A percentile compares a stretch with the other conserved stretches of the same genome.
These are phyloP conservation scores for Anisodus acutangulus DNA, from an alignment of 257 asterid genomes.

Conservation along the genomic window DNA sequence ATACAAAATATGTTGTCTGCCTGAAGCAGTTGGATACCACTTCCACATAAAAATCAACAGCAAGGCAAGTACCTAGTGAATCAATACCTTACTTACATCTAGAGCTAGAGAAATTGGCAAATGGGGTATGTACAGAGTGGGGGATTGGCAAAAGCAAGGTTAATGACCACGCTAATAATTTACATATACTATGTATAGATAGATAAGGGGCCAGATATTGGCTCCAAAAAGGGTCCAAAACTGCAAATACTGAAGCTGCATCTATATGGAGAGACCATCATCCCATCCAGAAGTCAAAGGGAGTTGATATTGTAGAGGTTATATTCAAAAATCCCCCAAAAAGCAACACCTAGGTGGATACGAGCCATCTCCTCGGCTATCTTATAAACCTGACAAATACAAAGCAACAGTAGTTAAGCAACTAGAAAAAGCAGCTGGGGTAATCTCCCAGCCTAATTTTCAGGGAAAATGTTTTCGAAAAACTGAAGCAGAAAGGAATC, in stretches of 20 bases:
- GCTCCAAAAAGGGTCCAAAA: slow-evolving; percentile 58
- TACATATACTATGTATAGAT: slow-evolving; percentile 45
- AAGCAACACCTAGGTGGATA: slow-evolving; percentile 23
- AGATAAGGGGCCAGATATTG: slow-evolving; percentile 39
- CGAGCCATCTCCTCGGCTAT: slow-evolving; percentile 19
- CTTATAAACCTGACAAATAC: not conserved
- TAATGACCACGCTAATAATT: slow-evolving; percentile 35
- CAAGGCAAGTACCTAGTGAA: not conserved
- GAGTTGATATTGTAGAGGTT: slow-evolving; percentile 42
- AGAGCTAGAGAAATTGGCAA: slow-evolving; percentile 26
- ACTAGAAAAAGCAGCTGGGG: not conserved
- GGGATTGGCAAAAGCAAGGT: slow-evolving; percentile 33
- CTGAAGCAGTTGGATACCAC: not conserved
- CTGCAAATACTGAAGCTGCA: slow-evolving; percentile 45
- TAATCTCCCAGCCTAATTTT: slow-evolving; percentile 1
- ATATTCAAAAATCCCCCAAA: slow-evolving; percentile 45
- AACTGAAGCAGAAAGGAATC: not conserved
- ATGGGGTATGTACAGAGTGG: slow-evolving; percentile 45
- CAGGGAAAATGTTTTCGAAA: not conserved
- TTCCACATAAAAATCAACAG: not conserved
- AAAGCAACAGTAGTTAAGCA: not conserved
- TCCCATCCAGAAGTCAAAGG: slow-evolving; percentile 43
- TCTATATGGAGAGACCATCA: slow-evolving; percentile 41
- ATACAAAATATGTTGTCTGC: slow-evolving; percentile 10
- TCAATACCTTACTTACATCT: slow-evolving; percentile 31